Percentiles rank a stretch among this genome's conserved stretches.
Conservation (phyloP, 2,329 filamentous ascomycete genomes). For the Pseudogymnoascus sp. region DNA sequence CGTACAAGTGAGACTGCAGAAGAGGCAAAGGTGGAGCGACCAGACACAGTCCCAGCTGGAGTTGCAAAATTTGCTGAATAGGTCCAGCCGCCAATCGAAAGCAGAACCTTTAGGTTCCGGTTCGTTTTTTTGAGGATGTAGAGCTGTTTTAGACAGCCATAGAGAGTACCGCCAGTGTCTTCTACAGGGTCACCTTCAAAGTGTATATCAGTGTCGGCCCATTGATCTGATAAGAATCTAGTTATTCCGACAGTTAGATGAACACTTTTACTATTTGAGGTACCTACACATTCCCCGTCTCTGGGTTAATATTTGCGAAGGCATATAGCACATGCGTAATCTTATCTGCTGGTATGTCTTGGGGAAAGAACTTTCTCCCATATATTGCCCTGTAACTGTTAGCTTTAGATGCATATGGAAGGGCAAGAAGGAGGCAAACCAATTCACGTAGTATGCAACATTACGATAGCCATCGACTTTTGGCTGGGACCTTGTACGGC, state of each 20-base stretch:
- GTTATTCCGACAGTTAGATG: constrained; percentile 11
- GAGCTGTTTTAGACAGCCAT: constrained; percentile 71
- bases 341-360: constrained; percentile 57
- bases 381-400: constrained; percentile 48
- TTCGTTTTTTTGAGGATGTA: constrained; percentile 67
- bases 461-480: neutral
- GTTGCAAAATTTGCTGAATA: constrained; percentile 67
- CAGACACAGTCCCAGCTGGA: constrained; percentile 52
- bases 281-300: constrained; percentile 46
- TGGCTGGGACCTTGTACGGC: neutral
- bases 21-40: constrained; percentile 15
- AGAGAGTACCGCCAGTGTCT: constrained; percentile 56
- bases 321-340: constrained; percentile 71
- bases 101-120: constrained; percentile 66
- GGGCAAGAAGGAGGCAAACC: constrained; percentile 27
- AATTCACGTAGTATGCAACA: constrained; percentile 12
- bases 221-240: constrained; percentile 56
- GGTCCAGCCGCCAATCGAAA: constrained; percentile 81
- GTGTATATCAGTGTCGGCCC: constrained; percentile 64
- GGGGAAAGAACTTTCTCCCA: constrained; percentile 59
- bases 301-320: constrained; percentile 63
- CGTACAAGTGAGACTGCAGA: constrained; percentile 15
- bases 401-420: neutral
- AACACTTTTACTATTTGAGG: constrained; percentile 42
- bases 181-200: constrained; percentile 64